Conservation (phyloP, 176 grass and related monocot genomes). For the Eleusine indica region DNA sequence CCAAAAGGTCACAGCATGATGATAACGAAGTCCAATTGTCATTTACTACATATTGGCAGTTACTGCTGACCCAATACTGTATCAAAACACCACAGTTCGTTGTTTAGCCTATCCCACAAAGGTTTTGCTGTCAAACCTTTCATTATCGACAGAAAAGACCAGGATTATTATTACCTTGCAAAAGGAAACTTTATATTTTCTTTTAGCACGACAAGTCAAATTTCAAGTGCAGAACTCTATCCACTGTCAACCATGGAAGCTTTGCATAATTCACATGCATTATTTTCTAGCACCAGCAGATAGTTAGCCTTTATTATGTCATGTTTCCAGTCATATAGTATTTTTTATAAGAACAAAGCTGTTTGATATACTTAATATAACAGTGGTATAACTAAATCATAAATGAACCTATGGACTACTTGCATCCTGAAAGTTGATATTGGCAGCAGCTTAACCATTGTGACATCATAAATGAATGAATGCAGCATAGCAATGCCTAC, state of each 20-base stretch:
- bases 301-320: neutral
- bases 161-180: neutral
- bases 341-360: neutral
- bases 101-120: neutral
- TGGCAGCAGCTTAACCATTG: neutral
- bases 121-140: neutral
- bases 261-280: neutral
- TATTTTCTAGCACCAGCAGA: neutral
- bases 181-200: neutral
- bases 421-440: neutral
- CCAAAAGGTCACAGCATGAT: neutral
- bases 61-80: neutral
- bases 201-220: neutral
- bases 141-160: slow-evolving; percentile 17
- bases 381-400: neutral
- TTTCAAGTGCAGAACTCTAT: neutral
- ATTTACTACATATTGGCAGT: neutral
- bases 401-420: neutral
- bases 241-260: neutral
- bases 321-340: neutral
- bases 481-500: neutral
- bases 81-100: neutral
- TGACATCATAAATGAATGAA: neutral
- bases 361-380: neutral
- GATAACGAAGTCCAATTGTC: neutral